These are phyloP conservation scores for Vitis rotundifolia DNA, from an alignment of 164 flowering plant genomes.

Conservation along the genomic window DNA sequence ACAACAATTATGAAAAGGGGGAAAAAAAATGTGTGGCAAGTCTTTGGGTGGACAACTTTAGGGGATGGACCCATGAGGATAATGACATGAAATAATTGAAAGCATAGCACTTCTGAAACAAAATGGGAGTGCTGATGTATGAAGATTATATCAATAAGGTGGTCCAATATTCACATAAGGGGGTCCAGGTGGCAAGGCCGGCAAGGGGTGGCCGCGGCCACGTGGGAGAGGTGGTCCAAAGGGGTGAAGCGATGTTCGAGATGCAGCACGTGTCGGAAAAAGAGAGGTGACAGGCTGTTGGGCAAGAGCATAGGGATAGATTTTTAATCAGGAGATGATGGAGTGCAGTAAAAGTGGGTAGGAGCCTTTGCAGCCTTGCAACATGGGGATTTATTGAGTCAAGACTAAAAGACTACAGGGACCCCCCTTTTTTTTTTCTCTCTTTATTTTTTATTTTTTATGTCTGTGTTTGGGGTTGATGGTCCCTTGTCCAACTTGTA, in stretches of 20 bases:
- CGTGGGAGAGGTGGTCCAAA: conserved; percentile 58
- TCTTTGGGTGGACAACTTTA: conserved; percentile 13
- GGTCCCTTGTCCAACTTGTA: conserved; percentile 8
- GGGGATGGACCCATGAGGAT: conserved; percentile 27
- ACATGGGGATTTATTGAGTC: conserved; percentile 7
- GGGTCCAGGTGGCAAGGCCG: conserved; percentile 42
- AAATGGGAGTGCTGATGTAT: conserved; percentile 4
- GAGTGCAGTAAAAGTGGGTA: background rate
- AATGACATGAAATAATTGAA: conserved; percentile 46
- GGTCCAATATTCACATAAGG: conserved; percentile 25
- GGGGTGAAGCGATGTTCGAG: background rate
- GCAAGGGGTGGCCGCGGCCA: conserved; percentile 43
- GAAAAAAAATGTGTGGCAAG: background rate
- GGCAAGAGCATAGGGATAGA: background rate
- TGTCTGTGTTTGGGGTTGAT: background rate
- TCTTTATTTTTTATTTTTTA: background rate
- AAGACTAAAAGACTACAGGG: background rate
- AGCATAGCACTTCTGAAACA: conserved; percentile 19
- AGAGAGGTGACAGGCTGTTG: conserved; percentile 38
- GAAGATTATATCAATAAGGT: conserved; percentile 20
- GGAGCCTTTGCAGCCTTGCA: conserved; percentile 6
- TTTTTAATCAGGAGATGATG: background rate
- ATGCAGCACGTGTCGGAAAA: conserved; percentile 15
- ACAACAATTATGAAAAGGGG: too few species aligned
- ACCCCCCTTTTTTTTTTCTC: background rate